Evolutionary conservation across 2,329 filamentous ascomycete genomes (phyloP).

Genomic region (Ceratocystis lukuohia): DNA sequence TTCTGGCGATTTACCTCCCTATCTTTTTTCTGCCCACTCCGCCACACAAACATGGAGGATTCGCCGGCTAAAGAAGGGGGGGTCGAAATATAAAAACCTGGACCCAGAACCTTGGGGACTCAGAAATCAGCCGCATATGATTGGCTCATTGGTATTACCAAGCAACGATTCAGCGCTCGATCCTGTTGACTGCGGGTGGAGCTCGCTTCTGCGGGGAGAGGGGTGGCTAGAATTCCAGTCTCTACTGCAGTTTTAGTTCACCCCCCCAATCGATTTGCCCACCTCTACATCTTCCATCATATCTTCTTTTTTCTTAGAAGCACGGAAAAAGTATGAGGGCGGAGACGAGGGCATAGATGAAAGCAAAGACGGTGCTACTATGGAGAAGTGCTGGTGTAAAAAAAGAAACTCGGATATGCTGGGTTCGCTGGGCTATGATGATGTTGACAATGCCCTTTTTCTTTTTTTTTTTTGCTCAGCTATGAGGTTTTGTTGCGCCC

Average conservation of each 20-base stretch:
- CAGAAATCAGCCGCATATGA: background rate
- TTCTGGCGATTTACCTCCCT: constrained; percentile 7
- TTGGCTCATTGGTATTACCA: constrained; percentile 2
- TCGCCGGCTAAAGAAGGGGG: background rate
- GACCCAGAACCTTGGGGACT: constrained; percentile 9
- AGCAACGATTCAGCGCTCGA: background rate
- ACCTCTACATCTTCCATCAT: background rate
- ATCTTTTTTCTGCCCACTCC: constrained; percentile 3
- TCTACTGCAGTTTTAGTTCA: background rate
- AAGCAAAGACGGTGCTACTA: background rate
- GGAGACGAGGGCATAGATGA: background rate
- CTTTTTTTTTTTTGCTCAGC: background rate
- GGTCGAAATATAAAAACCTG: constrained; percentile 5
- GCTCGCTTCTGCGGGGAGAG: constrained; percentile 4
- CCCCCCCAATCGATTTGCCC: background rate
- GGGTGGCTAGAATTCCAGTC: background rate
- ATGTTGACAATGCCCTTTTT: background rate
- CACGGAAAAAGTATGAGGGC: background rate
- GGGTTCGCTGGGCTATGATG: background rate
- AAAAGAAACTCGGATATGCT: background rate
- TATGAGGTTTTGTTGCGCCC: background rate
- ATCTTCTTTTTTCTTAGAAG: background rate
- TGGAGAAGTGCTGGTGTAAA: background rate
- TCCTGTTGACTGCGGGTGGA: constrained; percentile 7
- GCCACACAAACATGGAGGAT: constrained; percentile 10